Conservation (phyloP, 73 alveolate species). For the Symbiodinium natans region DNA sequence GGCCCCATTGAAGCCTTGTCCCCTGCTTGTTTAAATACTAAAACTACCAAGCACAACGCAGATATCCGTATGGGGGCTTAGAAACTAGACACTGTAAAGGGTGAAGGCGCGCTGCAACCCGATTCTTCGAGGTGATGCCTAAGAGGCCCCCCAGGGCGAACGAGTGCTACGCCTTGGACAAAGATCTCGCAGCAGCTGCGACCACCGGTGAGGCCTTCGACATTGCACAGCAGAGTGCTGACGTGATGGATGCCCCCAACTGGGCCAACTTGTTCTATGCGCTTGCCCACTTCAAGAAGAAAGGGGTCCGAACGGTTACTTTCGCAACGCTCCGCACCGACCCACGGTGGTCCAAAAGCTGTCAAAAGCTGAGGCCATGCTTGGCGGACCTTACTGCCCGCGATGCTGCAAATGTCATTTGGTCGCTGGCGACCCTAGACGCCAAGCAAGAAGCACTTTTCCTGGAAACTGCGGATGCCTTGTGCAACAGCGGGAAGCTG, state of each 20-base stretch:
- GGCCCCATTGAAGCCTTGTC: too few relatives aligned
- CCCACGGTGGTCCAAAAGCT: constrained; percentile 58
- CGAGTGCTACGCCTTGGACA: constrained; percentile 87
- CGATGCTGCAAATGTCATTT: constrained; percentile 64
- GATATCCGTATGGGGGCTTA: too few relatives aligned
- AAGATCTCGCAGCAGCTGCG: constrained; percentile 36
- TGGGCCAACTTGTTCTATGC: constrained; percentile 88
- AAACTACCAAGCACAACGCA: too few relatives aligned
- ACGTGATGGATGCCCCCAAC: constrained; percentile 87
- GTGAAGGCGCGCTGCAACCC: background rate
- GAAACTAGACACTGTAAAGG: too few relatives aligned
- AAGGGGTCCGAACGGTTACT: background rate
- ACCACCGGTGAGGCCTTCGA: background rate
- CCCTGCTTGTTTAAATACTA: too few relatives aligned
- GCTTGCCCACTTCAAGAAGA: constrained; percentile 67
- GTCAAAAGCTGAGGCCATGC: constrained; percentile 1
- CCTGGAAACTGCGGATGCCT: constrained; percentile 41
- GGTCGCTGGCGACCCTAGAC: constrained; percentile 79
- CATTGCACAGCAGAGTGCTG: constrained; percentile 14
- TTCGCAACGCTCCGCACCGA: constrained; percentile 14
- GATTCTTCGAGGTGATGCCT: constrained; percentile 30
- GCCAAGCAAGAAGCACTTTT: constrained; percentile 71
- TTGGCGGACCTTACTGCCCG: constrained; percentile 64
- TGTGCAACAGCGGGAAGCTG: constrained; percentile 52
- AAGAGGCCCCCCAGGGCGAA: constrained; percentile 72